These are phyloP conservation scores for Pterulicium gracile DNA, from an alignment of 1,284 basidiomycete genomes.

Conservation along the genomic window DNA sequence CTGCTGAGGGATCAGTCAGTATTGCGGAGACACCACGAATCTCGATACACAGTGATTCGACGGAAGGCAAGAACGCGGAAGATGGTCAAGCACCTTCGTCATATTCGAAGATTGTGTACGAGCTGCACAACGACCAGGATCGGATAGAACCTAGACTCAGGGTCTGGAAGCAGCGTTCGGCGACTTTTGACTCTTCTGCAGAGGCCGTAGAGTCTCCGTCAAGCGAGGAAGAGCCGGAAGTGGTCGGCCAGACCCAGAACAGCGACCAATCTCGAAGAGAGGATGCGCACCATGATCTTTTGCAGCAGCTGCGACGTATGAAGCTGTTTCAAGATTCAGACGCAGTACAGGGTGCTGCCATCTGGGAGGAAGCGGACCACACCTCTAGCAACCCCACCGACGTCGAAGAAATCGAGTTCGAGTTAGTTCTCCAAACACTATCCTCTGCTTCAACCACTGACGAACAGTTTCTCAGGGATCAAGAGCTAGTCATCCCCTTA, in stretches of 20 bases:
- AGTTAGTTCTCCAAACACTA: too few relatives aligned
- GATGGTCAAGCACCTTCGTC: background rate
- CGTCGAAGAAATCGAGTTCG: too few relatives aligned
- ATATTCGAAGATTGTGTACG: constrained; percentile 34
- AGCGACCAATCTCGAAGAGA: too few relatives aligned
- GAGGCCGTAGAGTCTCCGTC: background rate
- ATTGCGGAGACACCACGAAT: background rate
- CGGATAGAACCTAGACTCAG: constrained; percentile 45
- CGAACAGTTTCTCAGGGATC: constrained; percentile 16
- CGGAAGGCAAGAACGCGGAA: background rate
- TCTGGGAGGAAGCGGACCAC: too few relatives aligned
- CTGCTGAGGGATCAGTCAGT: constrained; percentile 11
- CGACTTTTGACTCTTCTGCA: constrained; percentile 7
- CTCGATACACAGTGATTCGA: too few relatives aligned
- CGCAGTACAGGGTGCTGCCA: too few relatives aligned
- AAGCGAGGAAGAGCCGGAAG: background rate
- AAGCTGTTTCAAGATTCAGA: too few relatives aligned
- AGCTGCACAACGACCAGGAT: constrained; percentile 36
- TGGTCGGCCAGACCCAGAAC: too few relatives aligned
- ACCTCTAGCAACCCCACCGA: too few relatives aligned
- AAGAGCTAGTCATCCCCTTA: constrained; percentile 74
- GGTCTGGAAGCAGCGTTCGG: constrained; percentile 28
- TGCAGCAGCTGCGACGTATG: too few relatives aligned
- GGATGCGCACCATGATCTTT: too few relatives aligned
- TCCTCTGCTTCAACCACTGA: too few relatives aligned